A percentile compares a stretch with the other conserved stretches of the same genome.
phyloP scores from a whole-genome alignment of 2,329 filamentous ascomycete species.

The Ophiocordyceps camponoti-saundersi region DNA sequence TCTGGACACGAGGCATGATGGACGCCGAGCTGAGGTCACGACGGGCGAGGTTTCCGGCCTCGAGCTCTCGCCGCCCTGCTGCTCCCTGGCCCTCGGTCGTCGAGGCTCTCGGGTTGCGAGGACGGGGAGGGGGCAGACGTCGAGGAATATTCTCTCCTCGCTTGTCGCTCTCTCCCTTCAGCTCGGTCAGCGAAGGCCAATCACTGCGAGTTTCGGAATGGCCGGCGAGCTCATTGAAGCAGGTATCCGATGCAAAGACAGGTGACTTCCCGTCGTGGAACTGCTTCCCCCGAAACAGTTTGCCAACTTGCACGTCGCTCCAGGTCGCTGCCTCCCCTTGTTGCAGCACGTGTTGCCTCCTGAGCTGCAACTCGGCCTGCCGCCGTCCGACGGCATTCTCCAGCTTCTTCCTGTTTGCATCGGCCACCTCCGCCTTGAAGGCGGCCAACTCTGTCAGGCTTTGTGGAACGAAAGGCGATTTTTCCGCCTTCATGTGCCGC shows the following conservation, averaged over 20 bases:
- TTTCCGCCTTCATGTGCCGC: slow-evolving; percentile 16
- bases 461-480: slow-evolving; percentile 20
- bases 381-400: slow-evolving; percentile 8
- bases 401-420: slow-evolving; percentile 10
- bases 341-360: slow-evolving; percentile 1
- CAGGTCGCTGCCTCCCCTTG: background rate
- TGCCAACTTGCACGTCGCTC: slow-evolving; percentile 1
- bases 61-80: slow-evolving; percentile 3
- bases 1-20: slow-evolving; percentile 4
- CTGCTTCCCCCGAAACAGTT: slow-evolving; percentile 11
- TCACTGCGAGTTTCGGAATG: slow-evolving; percentile 6
- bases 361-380: slow-evolving; percentile 6
- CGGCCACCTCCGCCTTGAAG: slow-evolving; percentile 13
- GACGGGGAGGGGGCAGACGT: slow-evolving; percentile 14
- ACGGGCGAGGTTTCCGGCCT: slow-evolving; percentile 10
- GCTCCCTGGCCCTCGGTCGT: background rate
- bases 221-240: slow-evolving; percentile 12
- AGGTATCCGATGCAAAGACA: slow-evolving; percentile 14
- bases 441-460: slow-evolving; percentile 16
- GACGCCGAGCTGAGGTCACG: slow-evolving; percentile 4
- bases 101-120: background rate
- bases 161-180: slow-evolving; percentile 18
- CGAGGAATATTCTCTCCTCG: slow-evolving; percentile 9
- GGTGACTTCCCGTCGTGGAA: slow-evolving; percentile 14
- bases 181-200: slow-evolving; percentile 18